Evolutionary conservation across 306 rosid genomes (phyloP).

Genomic region (Glycyrrhiza uralensis): DNA sequence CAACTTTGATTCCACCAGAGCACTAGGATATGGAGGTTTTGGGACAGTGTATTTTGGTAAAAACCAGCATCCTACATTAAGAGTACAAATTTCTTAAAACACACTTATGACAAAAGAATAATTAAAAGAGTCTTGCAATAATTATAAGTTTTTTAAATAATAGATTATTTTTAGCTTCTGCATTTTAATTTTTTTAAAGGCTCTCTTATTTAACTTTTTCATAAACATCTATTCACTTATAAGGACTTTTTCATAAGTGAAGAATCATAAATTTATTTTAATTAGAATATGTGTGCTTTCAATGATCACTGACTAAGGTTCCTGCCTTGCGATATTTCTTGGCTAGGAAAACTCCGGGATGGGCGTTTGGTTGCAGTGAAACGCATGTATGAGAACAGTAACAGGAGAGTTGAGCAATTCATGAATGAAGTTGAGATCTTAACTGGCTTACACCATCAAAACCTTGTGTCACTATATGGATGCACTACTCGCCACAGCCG

Average conservation of each 20-base stretch:
- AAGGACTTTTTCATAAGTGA: too few species aligned
- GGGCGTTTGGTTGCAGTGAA: conserved; percentile 42
- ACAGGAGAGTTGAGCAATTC: conserved; percentile 36
- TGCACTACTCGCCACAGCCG: conserved; percentile 39
- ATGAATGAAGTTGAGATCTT: conserved; percentile 41
- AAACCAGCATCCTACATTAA: not conserved
- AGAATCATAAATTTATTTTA: too few species aligned
- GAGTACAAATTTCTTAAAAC: too few species aligned
- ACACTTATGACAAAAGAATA: too few species aligned
- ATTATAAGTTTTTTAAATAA: too few species aligned
- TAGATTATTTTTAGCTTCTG: too few species aligned
- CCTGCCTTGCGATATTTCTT: not conserved
- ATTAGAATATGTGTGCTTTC: not conserved
- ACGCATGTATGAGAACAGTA: conserved; percentile 26
- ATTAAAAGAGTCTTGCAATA: too few species aligned
- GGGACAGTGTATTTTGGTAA: conserved; percentile 81
- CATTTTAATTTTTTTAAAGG: too few species aligned
- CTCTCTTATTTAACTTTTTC: too few species aligned
- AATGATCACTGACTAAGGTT: not conserved
- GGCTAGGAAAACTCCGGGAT: conserved; percentile 46
- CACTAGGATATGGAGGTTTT: conserved; percentile 84
- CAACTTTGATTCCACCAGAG: conserved; percentile 51
- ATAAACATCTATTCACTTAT: too few species aligned
- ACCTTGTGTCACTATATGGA: conserved; percentile 45
- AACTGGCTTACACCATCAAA: conserved; percentile 45